Base-by-base conservation (phyloP, 2,329 filamentous ascomycete genomes). In the Lachnellula cervina region DNA sequence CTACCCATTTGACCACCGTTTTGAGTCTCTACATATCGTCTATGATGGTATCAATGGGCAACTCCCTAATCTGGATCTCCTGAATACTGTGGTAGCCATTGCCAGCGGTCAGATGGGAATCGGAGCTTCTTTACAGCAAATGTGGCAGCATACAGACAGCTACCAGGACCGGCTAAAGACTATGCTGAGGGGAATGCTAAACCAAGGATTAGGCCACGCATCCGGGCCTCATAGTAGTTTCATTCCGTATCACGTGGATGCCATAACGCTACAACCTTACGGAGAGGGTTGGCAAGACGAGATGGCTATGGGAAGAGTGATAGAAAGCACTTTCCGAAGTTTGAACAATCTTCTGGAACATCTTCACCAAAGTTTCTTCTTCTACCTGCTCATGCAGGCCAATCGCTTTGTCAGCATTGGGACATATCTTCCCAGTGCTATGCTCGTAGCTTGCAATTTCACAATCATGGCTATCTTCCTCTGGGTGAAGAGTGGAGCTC, bases 301-400 rank as follows among this genome's bases (percentile, higher is more conserved):
- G 73, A 97, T 97, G 90, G 89, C 88, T 9, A 84, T 99, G 69
- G 94, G 94, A 5, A 81, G 92, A 53, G 86, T 92, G 0, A 80
- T 97, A 4, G 94, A 99, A 74, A 91, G 91, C 65, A 82, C 94
- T 3, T 96, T 96, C 71, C 82, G 94, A 66, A 96, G 90, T 70
- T 76, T 99, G 72, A 99, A 99, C 75, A 99, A 99, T 69, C 76
- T 99, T 56, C 81, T 99, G 34, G 94, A 99, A 74, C 92, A 99
- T 70, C 79, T 99, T 59, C 94, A 99, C 70, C 94, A 99, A 74
- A 97, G 92, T 71, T 99, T 99, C 78, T 99, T 99, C 81, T 97
- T 99, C 75, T 99, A 99, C 71, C 78, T 99, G 51, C 80, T 99
- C 45, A 91, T 97, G 83, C 87, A 95, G 63, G 83, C 86, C 32